Evolutionary conservation across 306 rosid genomes (phyloP).

Genomic region (Macrotyloma uniflorum): DNA sequence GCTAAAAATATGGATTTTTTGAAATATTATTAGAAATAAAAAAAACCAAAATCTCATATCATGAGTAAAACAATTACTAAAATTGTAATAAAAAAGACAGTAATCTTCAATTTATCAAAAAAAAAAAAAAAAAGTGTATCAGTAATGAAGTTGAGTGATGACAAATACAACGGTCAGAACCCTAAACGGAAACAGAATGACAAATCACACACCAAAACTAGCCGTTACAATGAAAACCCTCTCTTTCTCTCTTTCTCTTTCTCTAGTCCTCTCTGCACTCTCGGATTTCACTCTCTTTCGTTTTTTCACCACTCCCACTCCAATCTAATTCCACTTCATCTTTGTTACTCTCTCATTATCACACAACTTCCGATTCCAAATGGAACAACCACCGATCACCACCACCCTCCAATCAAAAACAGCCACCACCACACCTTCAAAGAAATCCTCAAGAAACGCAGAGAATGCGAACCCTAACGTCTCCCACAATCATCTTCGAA

Average conservation of each 20-base stretch:
- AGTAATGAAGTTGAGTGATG: too few species aligned
- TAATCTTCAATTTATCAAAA: too few species aligned
- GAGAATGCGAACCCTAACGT: constrained; percentile 80
- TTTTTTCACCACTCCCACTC: neutral
- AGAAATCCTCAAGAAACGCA: constrained; percentile 42
- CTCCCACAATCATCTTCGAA: neutral
- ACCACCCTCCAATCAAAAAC: constrained; percentile 33
- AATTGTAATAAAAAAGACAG: too few species aligned
- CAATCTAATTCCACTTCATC: neutral
- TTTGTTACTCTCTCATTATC: neutral
- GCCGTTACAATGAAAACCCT: constrained; percentile 74
- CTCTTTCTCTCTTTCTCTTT: constrained; percentile 27
- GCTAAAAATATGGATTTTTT: too few species aligned
- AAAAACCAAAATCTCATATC: too few species aligned
- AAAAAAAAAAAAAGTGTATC: too few species aligned
- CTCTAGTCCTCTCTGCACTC: neutral
- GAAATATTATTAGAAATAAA: too few species aligned
- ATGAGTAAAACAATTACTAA: too few species aligned
- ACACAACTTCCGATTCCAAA: constrained; percentile 20
- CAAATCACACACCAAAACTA: constrained; percentile 47
- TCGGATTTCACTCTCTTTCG: neutral
- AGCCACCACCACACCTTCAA: constrained; percentile 37
- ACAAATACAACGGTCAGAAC: constrained; percentile 39
- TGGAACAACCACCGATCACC: constrained; percentile 41
- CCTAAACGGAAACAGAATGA: constrained; percentile 30